Base-by-base conservation (phyloP, 345 rosid species). In the Citrus sp. region DNA sequence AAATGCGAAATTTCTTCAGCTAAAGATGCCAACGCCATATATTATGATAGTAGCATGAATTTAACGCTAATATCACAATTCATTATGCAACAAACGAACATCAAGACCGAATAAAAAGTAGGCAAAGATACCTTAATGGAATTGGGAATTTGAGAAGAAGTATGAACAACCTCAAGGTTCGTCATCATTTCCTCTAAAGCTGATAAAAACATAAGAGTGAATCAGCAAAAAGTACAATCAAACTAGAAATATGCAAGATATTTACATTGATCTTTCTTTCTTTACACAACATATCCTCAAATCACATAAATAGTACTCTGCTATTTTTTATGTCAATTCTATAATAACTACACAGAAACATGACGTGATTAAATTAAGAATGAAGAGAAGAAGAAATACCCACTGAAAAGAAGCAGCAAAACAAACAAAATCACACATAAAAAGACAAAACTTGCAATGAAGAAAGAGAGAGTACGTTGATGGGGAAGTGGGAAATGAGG, bases 101-200 rank as follows among this genome's bases (percentile, higher is more conserved):
- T 42, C 51, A 12, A 42, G 51, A 32, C 32, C 21, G 4, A 51
- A 2, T 34, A 34, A 32, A 32, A 22, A 56, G 9, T 5, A 10
- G 34, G 24, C 19, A 4, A 58, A 37, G 22, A 70, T 78, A 86
- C 87, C 84, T 80, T 82, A 16, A 81, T 37, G 24, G 89, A 73
- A 71, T 72, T 32, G 73, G 73, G 25, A 80, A 86, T 78, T 38
- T 74, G 79, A 35, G 77, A 32, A 81, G 65, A 79, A 83, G 81
- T 69, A 78, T 87, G 86, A 4, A 83, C 82, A 4, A 83, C 79
- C 80, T 83, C 81, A 54, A 81, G 82, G 58, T 66, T 81, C 82
- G 76, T 79, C 85, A 79, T 86, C 86, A 83, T 83, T 61, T 81
- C 63, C 79, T 82, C 82, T 64, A 40, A 32, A 14, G 77, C 87